These are phyloP conservation scores for Gymnopilus junonius DNA, from an alignment of 768 basidiomycete genomes.

Conservation along the genomic window DNA sequence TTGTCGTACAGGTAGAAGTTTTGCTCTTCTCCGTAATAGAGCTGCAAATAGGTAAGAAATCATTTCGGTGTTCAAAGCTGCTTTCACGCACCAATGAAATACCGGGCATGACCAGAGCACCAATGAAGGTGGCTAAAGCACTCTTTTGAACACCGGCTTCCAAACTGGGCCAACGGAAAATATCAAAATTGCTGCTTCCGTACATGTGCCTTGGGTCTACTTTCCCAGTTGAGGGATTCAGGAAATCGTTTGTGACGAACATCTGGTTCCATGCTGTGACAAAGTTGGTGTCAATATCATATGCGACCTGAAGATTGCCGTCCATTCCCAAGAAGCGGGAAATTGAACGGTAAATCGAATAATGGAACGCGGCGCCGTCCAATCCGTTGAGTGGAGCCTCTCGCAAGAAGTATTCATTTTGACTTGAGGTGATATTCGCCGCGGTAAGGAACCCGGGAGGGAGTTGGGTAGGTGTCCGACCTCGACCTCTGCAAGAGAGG, in stretches of 20 bases:
- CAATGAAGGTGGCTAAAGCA: constrained; percentile 78
- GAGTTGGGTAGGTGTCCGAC: constrained; percentile 74
- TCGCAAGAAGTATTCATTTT: constrained; percentile 83
- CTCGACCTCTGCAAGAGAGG: constrained; percentile 69
- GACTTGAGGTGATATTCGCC: constrained; percentile 61
- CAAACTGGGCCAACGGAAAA: constrained; percentile 92
- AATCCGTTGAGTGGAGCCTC: constrained; percentile 61
- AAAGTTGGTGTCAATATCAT: constrained; percentile 83
- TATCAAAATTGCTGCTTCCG: constrained; percentile 93
- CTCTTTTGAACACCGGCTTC: constrained; percentile 82
- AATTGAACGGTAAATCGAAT: constrained; percentile 88
- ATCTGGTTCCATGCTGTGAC: constrained; percentile 92
- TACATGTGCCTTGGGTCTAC: constrained; percentile 90
- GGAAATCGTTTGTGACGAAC: constrained; percentile 85
- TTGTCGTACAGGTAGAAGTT: constrained; percentile 88
- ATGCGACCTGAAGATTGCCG: constrained; percentile 90
- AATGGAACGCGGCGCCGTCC: constrained; percentile 90
- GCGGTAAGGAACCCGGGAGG: constrained; percentile 74
- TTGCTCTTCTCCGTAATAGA: constrained; percentile 94
- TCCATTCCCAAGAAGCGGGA: constrained; percentile 94
- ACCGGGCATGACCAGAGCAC: constrained; percentile 84
- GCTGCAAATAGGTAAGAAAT: constrained; percentile 36
- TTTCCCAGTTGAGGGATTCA: constrained; percentile 66
- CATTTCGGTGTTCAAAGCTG: not conserved
- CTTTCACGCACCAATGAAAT: constrained; percentile 62